Evolutionary conservation across 805 yeast genomes (phyloP), one percentile per base, ranked within the genome.

Genomic region (Metschnikowia kofuensis): DNA sequence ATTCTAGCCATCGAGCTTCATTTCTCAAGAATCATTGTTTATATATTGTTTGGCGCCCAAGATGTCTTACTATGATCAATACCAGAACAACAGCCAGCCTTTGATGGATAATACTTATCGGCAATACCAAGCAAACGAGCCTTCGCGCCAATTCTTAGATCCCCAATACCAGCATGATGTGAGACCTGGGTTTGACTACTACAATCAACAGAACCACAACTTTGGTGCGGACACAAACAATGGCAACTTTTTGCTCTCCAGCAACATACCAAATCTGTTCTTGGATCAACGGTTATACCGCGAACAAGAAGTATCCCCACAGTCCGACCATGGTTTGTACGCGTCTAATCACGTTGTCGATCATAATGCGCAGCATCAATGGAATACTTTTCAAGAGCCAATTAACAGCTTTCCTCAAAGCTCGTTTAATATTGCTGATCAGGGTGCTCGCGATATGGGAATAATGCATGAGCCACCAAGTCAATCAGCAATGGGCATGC

Each of bases 31-130:
- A 27, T 31, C 14, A 14, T 37, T 27, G 44, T 41, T 41, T 27
- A 34, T 41, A 36, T 11, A 10, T 32, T 14, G 21, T 16, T n/a
- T 16, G 31, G 21, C 2, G 15, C 32, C 16, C 26, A 39, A 14
- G 40, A 72, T 73, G 77, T 64, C 76, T 38, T 72, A 70, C 62
- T 72, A 70, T 57, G 72, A 70, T 44, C 72, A 70, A 13, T 72
- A 65, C 56, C 76, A 67, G 52, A 69, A 67, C 38, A 55, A 64
- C 14, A 68, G 74, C 44, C 76, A 50, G 38, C 59, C 70, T 48
- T 69, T 43, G 10, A 29, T 42, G 40, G 50, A 47, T 10, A 36
- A 65, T 54, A 67, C 67, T 2, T 71, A 63, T 54, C 67, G 69
- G 52, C 74, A 65, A 47, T 67, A 61, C 50, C 65, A 62, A 36